Percentiles rank a stretch among this genome's conserved stretches.
These are phyloP conservation scores for Lentithecium fluviatile DNA, from an alignment of 495 filamentous ascomycete genomes.

Conservation along the genomic window DNA sequence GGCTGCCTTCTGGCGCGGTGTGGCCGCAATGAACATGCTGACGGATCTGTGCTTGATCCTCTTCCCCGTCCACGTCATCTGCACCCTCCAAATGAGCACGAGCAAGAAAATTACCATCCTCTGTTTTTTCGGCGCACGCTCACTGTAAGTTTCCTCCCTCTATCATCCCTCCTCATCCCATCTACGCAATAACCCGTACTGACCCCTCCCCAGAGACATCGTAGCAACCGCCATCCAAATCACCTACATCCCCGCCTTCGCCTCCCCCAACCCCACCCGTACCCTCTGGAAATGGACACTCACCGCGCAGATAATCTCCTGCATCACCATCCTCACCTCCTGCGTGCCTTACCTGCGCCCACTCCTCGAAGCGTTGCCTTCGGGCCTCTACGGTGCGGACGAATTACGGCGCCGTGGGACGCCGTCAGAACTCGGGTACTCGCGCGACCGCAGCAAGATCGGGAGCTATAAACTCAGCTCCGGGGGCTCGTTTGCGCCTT, in stretches of 20 bases:
- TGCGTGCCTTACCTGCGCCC: conserved; percentile 28
- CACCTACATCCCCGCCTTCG: conserved; percentile 12
- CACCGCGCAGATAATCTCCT: conserved; percentile 20
- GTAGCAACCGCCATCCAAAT: conserved; percentile 22
- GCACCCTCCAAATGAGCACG: conserved; percentile 26
- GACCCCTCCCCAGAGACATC: conserved; percentile 14
- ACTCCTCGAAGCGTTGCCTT: conserved; percentile 16
- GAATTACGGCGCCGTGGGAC: conserved; percentile 18
- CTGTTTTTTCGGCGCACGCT: conserved; percentile 22
- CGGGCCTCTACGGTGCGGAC: conserved; percentile 23
- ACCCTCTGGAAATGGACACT: conserved; percentile 29
- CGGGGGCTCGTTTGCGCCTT: not conserved
- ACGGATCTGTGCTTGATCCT: conserved; percentile 23
- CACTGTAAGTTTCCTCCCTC: conserved; percentile 13
- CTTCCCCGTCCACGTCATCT: conserved; percentile 27
- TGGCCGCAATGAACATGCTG: conserved; percentile 24
- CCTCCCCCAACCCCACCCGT: conserved; percentile 12
- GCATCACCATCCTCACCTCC: conserved; percentile 27
- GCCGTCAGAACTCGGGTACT: conserved; percentile 5
- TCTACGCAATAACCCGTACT: not conserved
- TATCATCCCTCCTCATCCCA: too few relatives aligned
- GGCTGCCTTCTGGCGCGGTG: conserved; percentile 26
- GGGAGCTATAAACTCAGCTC: conserved; percentile 14
- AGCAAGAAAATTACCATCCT: conserved; percentile 24
- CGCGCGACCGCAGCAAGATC: not conserved